Evolutionary conservation across 140 eudicot genomes (phyloP), one percentile per base, ranked within the genome.

Genomic region (Cichorium intybus): DNA sequence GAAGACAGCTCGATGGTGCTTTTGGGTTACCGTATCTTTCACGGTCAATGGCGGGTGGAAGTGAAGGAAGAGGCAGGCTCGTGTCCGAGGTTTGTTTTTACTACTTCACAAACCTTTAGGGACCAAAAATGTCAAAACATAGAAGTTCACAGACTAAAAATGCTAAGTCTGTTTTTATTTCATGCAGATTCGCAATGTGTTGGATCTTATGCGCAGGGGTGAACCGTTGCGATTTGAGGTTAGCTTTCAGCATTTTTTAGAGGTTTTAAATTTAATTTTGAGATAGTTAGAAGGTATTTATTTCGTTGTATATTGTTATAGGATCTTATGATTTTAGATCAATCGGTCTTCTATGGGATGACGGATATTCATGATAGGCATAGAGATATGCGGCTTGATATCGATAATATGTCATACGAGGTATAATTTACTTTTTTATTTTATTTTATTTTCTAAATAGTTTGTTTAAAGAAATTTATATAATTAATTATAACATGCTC

Each of bases 321-420:
- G 96, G 97, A 91, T 75, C 80, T 91, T 49, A 91, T 91, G 97
- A 60, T 91, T 43, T 83, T 91, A 46, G 95, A 91, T 80, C 96
- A 69, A 39, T 82, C 96, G 4, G 88, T 81, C 52, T 71, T 91
- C 34, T 75, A 72, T 33, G 96, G 96, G 60, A 79, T 91, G 75
- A 69, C 91, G 11, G 91, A 85, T 80, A 56, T 71, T 47, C 91
- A 85, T 26, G 97, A 91, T 70, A 76, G 87, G 65, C 96, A 87
- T 62, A 86, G 95, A 72, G 96, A 91, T 65, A 87, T 91, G 97
- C 86, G 97, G 31, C 82, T 91, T 20, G 96, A 91, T 74, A 91
- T 91, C 4, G 96, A 91, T 73, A 87, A 85, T 77, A 91, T 91
- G 97, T 91, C 97, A 15, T 91, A 87, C 47, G 97, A 91, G 96